Evolutionary conservation across 352 stramenopile genomes (phyloP), one percentile per base, ranked within the genome.

Genomic region (Pythium folliculosum): DNA sequence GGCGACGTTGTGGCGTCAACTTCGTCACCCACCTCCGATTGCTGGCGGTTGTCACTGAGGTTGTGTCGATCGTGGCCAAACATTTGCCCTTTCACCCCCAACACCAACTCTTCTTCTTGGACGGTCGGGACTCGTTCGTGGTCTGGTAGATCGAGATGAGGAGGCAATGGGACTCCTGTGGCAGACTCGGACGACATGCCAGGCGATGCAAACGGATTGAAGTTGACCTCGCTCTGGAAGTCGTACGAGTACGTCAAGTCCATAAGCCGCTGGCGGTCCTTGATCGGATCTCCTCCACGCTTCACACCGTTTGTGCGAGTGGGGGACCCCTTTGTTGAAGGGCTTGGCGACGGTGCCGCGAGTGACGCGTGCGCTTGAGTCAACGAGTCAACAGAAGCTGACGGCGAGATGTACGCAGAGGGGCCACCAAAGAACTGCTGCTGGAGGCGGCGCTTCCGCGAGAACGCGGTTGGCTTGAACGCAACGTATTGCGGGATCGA

Each of bases 401-500:
- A 63, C 16, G 54, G 63, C 8, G 63, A 69, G 3, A 30, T 56
- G 23, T 44, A 49, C 3, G n/a, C 27, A 4, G 30, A 13, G 8
- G 63, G 23, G 14, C 63, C 63, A 32, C 53, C 65, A 17, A 77
- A 71, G 55, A 82, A 60, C 19, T 64, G 58, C 40, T 70, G 62
- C 47, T 73, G 64, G 9, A 73, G 37, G 8, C 55, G 60, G 12
- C 60, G 45, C 56, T 69, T 68, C 19, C 60, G 37, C 12, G 67
- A 69, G 44, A 73, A 50, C 5, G 63, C 58, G 25, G 80, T 84
- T 8, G 82, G 77, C 70, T 86, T 88, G 63, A 89, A 91, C 0
- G 81, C 83, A 4, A 80, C 77, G 65, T 91, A 91, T 38, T 90
- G 84, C 3, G 84, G 84, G 54, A 92, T 92, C 10, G 84, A 84